Evolutionary conservation across 1,284 basidiomycete species (phyloP).

Genomic region (Cystobasidium pallidum): DNA sequence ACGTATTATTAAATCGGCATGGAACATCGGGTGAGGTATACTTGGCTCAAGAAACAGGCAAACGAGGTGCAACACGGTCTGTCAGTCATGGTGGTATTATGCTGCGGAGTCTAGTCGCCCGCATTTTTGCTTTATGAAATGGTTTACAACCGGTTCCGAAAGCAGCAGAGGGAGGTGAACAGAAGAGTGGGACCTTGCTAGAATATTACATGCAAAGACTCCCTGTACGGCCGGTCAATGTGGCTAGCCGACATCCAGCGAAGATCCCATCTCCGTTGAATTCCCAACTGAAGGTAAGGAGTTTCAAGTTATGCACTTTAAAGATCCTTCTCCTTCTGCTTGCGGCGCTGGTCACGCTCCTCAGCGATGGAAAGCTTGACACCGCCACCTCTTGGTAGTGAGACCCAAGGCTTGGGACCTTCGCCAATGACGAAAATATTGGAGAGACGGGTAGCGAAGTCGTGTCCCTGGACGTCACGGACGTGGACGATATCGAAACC

Average conservation of each 20-base stretch:
- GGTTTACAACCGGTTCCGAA: slow-evolving; percentile 4
- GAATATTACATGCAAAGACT: not conserved
- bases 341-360: slow-evolving; percentile 57
- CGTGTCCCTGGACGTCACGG: slow-evolving; percentile 91
- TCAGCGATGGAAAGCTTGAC: slow-evolving; percentile 72
- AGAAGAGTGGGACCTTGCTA: not conserved
- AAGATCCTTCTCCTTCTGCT: slow-evolving; percentile 47
- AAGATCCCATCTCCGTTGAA: too few relatives aligned
- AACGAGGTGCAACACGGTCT: too few relatives aligned
- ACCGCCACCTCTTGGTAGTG: slow-evolving; percentile 97
- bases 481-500: slow-evolving; percentile 98
- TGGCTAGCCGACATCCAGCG: not conserved
- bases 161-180: not conserved
- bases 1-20: too few relatives aligned
- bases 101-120: not conserved
- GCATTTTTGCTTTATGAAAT: not conserved
- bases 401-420: slow-evolving; percentile 94
- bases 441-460: slow-evolving; percentile 92
- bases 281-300: too few relatives aligned
- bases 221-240: not conserved
- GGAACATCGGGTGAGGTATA: too few relatives aligned
- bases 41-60: too few relatives aligned
- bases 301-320: slow-evolving; percentile 5
- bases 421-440: slow-evolving; percentile 99
- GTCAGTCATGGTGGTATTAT: not conserved